These are phyloP conservation scores for Paraconiothyrium sp. DNA, from an alignment of 2,329 filamentous ascomycete species.

Conservation along the genomic window DNA sequence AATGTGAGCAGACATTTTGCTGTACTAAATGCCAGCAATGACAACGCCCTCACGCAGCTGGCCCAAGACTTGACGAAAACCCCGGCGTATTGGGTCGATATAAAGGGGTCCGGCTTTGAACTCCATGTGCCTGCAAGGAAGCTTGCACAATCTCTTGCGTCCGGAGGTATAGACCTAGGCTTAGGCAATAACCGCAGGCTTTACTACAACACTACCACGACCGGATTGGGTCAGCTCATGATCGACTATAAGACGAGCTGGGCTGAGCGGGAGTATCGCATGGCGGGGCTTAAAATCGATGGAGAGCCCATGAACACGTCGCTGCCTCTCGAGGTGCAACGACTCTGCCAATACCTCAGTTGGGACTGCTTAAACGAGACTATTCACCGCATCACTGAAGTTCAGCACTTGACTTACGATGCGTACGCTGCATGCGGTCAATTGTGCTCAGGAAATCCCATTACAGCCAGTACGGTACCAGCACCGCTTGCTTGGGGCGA, in stretches of 20 bases:
- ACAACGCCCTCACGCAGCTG: not conserved
- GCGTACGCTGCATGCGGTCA: constrained; percentile 10
- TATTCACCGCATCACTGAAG: constrained; percentile 7
- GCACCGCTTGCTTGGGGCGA: constrained; percentile 6
- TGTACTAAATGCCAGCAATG: constrained; percentile 5
- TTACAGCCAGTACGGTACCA: constrained; percentile 2
- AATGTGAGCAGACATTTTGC: constrained; percentile 12
- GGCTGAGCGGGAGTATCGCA: constrained; percentile 11
- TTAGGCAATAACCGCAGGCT: constrained; percentile 1
- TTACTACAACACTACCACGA: constrained; percentile 6
- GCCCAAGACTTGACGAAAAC: constrained; percentile 6
- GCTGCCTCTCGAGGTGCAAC: constrained; percentile 1
- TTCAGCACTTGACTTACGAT: constrained; percentile 9
- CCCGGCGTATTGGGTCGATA: constrained; percentile 7
- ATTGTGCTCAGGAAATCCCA: constrained; percentile 9
- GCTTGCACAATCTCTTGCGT: constrained; percentile 1
- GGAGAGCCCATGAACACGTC: not conserved
- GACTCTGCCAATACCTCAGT: not conserved
- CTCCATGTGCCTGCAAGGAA: constrained; percentile 8
- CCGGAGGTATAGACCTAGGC: constrained; percentile 1
- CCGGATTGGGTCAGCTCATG: constrained; percentile 4
- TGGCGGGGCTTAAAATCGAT: constrained; percentile 10
- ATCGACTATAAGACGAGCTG: constrained; percentile 12
- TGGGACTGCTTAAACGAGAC: constrained; percentile 9
- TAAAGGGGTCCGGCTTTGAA: constrained; percentile 5